Evolutionary conservation across 345 rosid species (phyloP).

Genomic region (rapeseed (Brassica napus)): Da-Ae NC_063446.1:26656001-26656500

Average conservation of each 20-base stretch:
- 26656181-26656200: neutral
- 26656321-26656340: neutral
- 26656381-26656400: neutral
- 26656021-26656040: constrained; percentile 69
- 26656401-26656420: neutral
- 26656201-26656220: neutral
- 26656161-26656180: neutral
- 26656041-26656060: constrained; percentile 88
- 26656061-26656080: constrained; percentile 17
- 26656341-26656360: neutral
- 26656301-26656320: neutral
- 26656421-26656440: neutral
- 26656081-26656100: too few species aligned
- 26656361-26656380: neutral
- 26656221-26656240: neutral
- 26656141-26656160: neutral
- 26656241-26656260: neutral
- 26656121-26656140: too few species aligned
- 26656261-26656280: neutral
- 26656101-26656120: too few species aligned
- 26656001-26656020: constrained; percentile 25
- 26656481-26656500: neutral
- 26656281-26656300: neutral
- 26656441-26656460: neutral
- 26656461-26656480: neutral